A percentile compares a stretch with the other conserved stretches of the same genome.
phyloP scores from a whole-genome alignment of 2,329 filamentous ascomycete genomes.

The Ceratocystis lukuohia region DNA sequence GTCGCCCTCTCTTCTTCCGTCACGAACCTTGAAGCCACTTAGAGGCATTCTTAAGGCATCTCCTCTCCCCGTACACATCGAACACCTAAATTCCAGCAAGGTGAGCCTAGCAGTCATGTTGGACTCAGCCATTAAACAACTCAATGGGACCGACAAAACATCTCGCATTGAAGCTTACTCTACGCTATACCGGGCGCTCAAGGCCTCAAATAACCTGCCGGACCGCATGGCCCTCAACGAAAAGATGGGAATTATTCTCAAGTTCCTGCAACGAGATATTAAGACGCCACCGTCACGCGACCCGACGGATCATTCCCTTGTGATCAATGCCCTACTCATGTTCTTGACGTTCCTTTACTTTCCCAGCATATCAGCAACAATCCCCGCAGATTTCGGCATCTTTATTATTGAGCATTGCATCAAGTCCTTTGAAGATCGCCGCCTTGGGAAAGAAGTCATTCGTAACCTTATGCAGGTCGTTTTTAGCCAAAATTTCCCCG shows the following conservation, averaged over 20 bases:
- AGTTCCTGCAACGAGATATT: conserved; percentile 76
- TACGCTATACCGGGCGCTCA: conserved; percentile 60
- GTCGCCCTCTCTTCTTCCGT: conserved; percentile 17
- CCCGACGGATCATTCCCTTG: conserved; percentile 51
- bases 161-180: conserved; percentile 76
- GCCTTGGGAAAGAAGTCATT: conserved; percentile 60
- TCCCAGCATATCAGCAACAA: conserved; percentile 51
- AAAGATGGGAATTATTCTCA: conserved; percentile 64
- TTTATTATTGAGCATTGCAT: conserved; percentile 76
- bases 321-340: conserved; percentile 64
- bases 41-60: conserved; percentile 69
- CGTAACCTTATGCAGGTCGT: conserved; percentile 71
- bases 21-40: conserved; percentile 23
- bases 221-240: conserved; percentile 57
- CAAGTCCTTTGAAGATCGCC: conserved; percentile 52
- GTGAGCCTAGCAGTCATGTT: conserved; percentile 55
- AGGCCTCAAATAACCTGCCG: conserved; percentile 69
- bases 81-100: conserved; percentile 24
- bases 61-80: conserved; percentile 35
- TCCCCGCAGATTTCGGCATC: conserved; percentile 64
- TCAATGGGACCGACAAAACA: conserved; percentile 59
- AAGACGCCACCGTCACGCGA: conserved; percentile 44
- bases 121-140: conserved; percentile 68
- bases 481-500: conserved; percentile 63
- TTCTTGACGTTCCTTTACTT: conserved; percentile 66